A percentile compares a stretch with the other conserved stretches of the same genome.
These are phyloP conservation scores for Avicennia marina DNA, from an alignment of 257 asterid genomes.

Conservation along the genomic window DNA sequence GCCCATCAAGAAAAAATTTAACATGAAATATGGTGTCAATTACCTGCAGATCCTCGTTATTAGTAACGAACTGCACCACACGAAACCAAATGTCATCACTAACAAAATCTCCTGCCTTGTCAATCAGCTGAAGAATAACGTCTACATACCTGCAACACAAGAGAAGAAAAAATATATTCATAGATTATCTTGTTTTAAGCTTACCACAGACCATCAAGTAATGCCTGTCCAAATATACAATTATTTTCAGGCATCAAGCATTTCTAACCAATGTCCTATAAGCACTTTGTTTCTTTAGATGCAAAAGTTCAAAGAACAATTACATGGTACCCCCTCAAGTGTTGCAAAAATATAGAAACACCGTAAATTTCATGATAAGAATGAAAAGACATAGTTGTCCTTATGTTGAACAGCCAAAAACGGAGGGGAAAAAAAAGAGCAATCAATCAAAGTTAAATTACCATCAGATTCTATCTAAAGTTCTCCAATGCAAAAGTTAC, in stretches of 20 bases:
- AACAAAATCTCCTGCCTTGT: constrained; percentile 88
- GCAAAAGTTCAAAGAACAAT: background rate
- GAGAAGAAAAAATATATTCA: background rate
- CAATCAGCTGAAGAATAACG: constrained; percentile 87
- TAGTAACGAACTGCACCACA: constrained; percentile 79
- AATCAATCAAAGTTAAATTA: too few relatives aligned
- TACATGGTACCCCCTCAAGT: background rate
- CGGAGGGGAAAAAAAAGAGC: too few relatives aligned
- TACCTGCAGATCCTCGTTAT: constrained; percentile 83
- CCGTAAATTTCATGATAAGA: too few relatives aligned
- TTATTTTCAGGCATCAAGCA: background rate
- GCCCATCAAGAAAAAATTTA: background rate
- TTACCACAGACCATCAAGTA: background rate
- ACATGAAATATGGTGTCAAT: constrained; percentile 7
- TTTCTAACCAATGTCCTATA: background rate
- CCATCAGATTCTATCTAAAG: too few relatives aligned
- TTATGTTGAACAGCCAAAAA: too few relatives aligned
- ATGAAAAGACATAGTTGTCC: too few relatives aligned
- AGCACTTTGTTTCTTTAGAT: background rate
- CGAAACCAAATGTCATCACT: constrained; percentile 94
- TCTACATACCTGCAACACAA: constrained; percentile 61
- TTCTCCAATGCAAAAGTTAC: too few relatives aligned
- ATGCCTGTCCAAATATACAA: background rate
- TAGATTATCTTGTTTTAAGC: background rate
- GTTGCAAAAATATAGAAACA: background rate